A percentile compares a stretch with the other conserved stretches of the same genome.
phyloP scores from a whole-genome alignment of 805 yeast genomes.

The Spathaspora girioi region DNA sequence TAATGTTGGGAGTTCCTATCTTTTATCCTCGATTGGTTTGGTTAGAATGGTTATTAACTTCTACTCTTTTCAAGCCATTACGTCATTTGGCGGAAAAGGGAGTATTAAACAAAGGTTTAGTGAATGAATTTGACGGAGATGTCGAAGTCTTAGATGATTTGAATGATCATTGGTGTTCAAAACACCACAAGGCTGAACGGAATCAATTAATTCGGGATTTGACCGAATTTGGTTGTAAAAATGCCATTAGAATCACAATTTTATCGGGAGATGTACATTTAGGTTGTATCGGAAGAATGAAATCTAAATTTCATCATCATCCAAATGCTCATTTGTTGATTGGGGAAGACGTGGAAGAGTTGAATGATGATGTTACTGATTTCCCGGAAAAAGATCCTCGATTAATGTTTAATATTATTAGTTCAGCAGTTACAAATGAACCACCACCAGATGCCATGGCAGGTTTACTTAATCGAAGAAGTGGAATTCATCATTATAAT shows the following conservation, averaged over 20 bases:
- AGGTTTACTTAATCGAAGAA: constrained; percentile 60
- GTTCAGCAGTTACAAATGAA: constrained; percentile 87
- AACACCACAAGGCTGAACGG: constrained; percentile 81
- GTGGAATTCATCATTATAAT: constrained; percentile 66
- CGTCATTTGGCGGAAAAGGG: constrained; percentile 59
- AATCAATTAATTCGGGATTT: constrained; percentile 61
- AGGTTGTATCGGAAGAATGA: constrained; percentile 77
- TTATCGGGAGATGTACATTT: constrained; percentile 93
- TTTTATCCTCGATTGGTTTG: constrained; percentile 92
- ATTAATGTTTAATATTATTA: constrained; percentile 75
- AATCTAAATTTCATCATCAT: constrained; percentile 43
- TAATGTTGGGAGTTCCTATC: constrained; percentile 91
- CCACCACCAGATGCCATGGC: constrained; percentile 94
- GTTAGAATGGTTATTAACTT: constrained; percentile 73
- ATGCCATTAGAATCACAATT: constrained; percentile 75
- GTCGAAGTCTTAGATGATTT: constrained; percentile 90
- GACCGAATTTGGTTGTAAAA: constrained; percentile 59
- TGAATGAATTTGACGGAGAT: constrained; percentile 89
- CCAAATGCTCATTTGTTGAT: constrained; percentile 21
- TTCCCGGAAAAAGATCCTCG: constrained; percentile 69
- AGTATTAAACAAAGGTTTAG: constrained; percentile 60
- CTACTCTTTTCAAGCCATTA: constrained; percentile 57
- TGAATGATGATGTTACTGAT: constrained; percentile 36
- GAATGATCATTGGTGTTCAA: constrained; percentile 96
- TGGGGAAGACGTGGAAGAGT: constrained; percentile 16